These are phyloP conservation scores for Calonectria montana DNA, from an alignment of 2,329 filamentous ascomycete species.

Conservation along the genomic window DNA sequence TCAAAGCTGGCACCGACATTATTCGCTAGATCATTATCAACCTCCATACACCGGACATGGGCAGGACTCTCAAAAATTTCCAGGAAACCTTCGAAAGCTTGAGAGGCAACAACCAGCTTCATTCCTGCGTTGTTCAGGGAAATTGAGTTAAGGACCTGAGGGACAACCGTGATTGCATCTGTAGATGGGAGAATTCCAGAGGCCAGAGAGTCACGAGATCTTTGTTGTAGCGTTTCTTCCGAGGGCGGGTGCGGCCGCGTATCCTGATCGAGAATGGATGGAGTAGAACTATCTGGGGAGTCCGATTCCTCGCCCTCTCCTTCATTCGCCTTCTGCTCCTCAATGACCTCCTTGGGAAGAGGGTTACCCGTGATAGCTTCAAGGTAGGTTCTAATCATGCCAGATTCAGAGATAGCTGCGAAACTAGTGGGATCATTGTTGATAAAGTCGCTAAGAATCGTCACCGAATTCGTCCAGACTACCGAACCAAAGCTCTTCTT, in stretches of 20 bases:
- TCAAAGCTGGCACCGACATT: constrained; percentile 89
- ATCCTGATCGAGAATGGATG: constrained; percentile 50
- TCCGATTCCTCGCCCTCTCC: constrained; percentile 49
- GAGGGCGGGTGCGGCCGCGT: constrained; percentile 65
- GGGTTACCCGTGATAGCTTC: constrained; percentile 77
- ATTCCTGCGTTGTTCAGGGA: constrained; percentile 90
- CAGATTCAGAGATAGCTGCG: constrained; percentile 93
- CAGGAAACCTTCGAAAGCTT: constrained; percentile 87
- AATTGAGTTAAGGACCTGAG: constrained; percentile 90
- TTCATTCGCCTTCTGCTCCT: constrained; percentile 44
- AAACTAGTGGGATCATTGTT: constrained; percentile 99
- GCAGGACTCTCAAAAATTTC: constrained; percentile 95
- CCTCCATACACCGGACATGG: constrained; percentile 86
- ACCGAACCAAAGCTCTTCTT: constrained; percentile 86
- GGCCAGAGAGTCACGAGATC: constrained; percentile 62
- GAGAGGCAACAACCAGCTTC: constrained; percentile 85
- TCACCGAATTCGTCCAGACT: constrained; percentile 95
- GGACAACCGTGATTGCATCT: constrained; percentile 89
- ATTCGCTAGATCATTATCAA: constrained; percentile 75
- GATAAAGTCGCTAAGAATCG: constrained; percentile 94
- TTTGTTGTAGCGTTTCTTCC: constrained; percentile 59
- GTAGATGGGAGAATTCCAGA: constrained; percentile 85
- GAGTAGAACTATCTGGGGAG: constrained; percentile 53
- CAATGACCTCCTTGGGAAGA: constrained; percentile 49
- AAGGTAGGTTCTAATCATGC: constrained; percentile 86